Percentiles rank a stretch among this genome's conserved stretches.
Conservation (phyloP, 2,329 filamentous ascomycete species). For the Clonostachys rhizophaga region DNA sequence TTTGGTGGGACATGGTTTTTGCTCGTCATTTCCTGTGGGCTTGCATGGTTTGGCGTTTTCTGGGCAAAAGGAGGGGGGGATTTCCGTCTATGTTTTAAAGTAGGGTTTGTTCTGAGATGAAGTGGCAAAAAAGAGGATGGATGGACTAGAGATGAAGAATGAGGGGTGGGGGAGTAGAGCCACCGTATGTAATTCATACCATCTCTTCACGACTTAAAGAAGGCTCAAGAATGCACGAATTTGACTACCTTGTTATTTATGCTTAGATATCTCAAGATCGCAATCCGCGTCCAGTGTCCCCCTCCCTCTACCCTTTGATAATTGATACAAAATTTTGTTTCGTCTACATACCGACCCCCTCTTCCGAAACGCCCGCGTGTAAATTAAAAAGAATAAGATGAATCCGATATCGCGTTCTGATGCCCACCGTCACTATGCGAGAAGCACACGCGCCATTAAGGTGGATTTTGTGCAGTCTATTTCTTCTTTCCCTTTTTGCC, state of each 20-base stretch:
- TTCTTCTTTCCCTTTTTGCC: conserved; percentile 43
- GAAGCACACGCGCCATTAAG: background rate
- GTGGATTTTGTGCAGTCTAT: background rate
- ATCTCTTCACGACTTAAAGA: conserved; percentile 1
- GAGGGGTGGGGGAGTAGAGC: background rate
- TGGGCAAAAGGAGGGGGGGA: conserved; percentile 17
- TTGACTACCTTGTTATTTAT: background rate
- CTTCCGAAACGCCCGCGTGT: too few relatives aligned
- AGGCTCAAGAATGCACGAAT: background rate
- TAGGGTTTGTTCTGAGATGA: too few relatives aligned
- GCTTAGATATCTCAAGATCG: background rate
- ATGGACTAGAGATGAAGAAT: background rate
- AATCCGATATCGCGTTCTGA: background rate
- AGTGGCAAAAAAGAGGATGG: conserved; percentile 13
- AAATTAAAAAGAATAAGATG: too few relatives aligned
- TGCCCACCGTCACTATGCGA: background rate
- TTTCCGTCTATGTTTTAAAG: conserved; percentile 8
- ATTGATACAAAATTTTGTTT: background rate
- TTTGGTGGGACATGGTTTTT: background rate
- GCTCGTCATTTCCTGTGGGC: conserved; percentile 25
- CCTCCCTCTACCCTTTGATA: too few relatives aligned
- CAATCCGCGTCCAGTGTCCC: too few relatives aligned
- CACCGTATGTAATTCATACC: background rate
- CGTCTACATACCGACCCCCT: background rate
- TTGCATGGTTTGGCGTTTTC: conserved; percentile 37